A percentile compares a stretch with the other conserved stretches of the same genome.
These are phyloP conservation scores for Lecanicillium sp. DNA, from an alignment of 2,329 filamentous ascomycete species.

Conservation along the genomic window DNA sequence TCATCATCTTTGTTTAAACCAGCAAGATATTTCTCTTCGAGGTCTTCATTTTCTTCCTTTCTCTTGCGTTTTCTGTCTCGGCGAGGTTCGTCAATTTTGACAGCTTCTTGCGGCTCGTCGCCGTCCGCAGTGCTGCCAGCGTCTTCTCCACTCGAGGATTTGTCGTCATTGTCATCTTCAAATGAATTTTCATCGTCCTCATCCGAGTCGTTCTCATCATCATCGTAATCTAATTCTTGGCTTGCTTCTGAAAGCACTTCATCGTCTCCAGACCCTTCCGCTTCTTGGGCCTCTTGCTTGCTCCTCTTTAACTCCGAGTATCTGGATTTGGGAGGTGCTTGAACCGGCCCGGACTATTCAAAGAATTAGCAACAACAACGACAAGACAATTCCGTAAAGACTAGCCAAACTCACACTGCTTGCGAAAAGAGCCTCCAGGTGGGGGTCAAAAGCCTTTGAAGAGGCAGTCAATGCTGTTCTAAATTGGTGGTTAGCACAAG, in stretches of 20 bases:
- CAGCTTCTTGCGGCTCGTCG: conserved; percentile 27
- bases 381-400: neutral
- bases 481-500: conserved; percentile 11
- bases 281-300: conserved; percentile 21
- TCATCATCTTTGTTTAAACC: conserved; percentile 54
- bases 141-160: conserved; percentile 30
- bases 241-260: conserved; percentile 20
- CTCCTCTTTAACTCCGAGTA: conserved; percentile 31
- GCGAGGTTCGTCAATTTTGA: conserved; percentile 26
- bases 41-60: conserved; percentile 57
- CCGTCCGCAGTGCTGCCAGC: conserved; percentile 29
- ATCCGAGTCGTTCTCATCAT: conserved; percentile 12
- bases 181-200: conserved; percentile 1
- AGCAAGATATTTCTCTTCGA: conserved; percentile 63
- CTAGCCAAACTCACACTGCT: conserved; percentile 52
- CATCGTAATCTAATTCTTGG: conserved; percentile 18
- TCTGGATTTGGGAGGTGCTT: conserved; percentile 34
- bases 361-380: conserved; percentile 5
- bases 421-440: conserved; percentile 61
- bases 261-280: conserved; percentile 19
- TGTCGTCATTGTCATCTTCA: conserved; percentile 18
- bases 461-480: conserved; percentile 32
- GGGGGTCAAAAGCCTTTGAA: conserved; percentile 56
- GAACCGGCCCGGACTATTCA: conserved; percentile 42
- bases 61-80: conserved; percentile 57